These are phyloP conservation scores for Amylocystis lapponica DNA, from an alignment of 768 basidiomycete species.

Conservation along the genomic window DNA sequence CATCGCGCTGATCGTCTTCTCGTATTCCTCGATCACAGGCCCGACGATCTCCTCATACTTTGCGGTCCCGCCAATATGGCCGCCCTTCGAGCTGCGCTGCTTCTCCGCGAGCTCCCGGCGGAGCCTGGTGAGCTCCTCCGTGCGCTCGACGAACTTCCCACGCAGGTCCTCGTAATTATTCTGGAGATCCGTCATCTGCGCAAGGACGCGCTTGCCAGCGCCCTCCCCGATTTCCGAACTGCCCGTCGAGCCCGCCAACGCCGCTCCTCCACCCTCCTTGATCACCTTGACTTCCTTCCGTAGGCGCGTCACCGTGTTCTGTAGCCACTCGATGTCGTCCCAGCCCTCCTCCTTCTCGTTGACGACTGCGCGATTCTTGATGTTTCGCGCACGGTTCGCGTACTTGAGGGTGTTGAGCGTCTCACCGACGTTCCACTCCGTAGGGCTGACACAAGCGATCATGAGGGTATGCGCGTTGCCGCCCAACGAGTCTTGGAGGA, in stretches of 20 bases:
- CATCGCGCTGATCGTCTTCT: slow-evolving; percentile 92
- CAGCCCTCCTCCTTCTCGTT: slow-evolving; percentile 97
- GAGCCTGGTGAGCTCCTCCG: slow-evolving; percentile 78
- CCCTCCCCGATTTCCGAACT: slow-evolving; percentile 41
- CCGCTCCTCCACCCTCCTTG: slow-evolving; percentile 55
- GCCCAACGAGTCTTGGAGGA: slow-evolving; percentile 94
- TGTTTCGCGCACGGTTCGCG: slow-evolving; percentile 94
- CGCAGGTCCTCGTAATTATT: slow-evolving; percentile 82
- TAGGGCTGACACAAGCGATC: slow-evolving; percentile 97
- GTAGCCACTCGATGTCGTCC: slow-evolving; percentile 97
- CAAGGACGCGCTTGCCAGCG: slow-evolving; percentile 69
- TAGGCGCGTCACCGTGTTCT: slow-evolving; percentile 76
- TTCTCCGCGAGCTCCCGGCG: slow-evolving; percentile 74
- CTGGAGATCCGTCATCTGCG: slow-evolving; percentile 79
- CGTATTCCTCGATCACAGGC: slow-evolving; percentile 97
- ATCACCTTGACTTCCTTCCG: slow-evolving; percentile 81
- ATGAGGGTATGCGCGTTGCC: slow-evolving; percentile 98
- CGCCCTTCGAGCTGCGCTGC: slow-evolving; percentile 53
- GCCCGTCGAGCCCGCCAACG: slow-evolving; percentile 1
- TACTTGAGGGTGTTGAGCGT: slow-evolving; percentile 96
- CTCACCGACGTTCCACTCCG: slow-evolving; percentile 92
- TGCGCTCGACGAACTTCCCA: slow-evolving; percentile 81
- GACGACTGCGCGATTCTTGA: slow-evolving; percentile 89
- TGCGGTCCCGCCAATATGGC: slow-evolving; percentile 60
- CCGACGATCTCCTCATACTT: slow-evolving; percentile 89